Evolutionary conservation across 1,284 basidiomycete species (phyloP).

Genomic region (Stereum hirsutum): DNA sequence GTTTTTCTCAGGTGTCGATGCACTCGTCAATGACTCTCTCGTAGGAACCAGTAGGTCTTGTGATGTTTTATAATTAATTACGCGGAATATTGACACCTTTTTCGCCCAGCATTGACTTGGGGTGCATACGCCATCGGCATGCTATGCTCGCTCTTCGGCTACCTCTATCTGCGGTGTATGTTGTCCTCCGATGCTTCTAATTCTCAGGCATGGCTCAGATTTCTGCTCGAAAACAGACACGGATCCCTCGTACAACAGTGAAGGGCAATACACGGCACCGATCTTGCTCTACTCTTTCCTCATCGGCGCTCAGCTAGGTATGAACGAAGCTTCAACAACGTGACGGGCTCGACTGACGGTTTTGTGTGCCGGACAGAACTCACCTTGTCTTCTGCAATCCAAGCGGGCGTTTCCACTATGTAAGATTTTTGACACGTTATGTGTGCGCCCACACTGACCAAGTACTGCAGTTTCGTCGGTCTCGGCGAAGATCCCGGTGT

Average conservation of each 20-base stretch:
- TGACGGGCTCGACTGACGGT: neutral
- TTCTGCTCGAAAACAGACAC: slow-evolving; percentile 36
- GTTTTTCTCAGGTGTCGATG: slow-evolving; percentile 53
- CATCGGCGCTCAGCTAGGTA: slow-evolving; percentile 68
- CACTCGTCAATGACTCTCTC: slow-evolving; percentile 79
- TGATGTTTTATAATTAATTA: neutral
- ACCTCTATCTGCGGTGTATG: slow-evolving; percentile 72
- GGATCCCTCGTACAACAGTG: slow-evolving; percentile 60
- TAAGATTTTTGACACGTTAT: slow-evolving; percentile 21
- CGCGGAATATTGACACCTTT: slow-evolving; percentile 1
- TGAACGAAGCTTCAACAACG: slow-evolving; percentile 18
- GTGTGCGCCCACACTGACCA: slow-evolving; percentile 3
- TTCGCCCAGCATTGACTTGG: slow-evolving; percentile 48
- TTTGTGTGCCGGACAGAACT: slow-evolving; percentile 30
- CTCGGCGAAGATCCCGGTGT: slow-evolving; percentile 76
- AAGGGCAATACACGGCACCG: slow-evolving; percentile 72
- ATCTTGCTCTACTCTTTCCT: slow-evolving; percentile 75
- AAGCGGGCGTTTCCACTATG: slow-evolving; percentile 81
- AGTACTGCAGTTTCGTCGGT: slow-evolving; percentile 58
- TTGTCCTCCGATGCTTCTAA: slow-evolving; percentile 10
- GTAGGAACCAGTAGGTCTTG: slow-evolving; percentile 62
- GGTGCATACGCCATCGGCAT: slow-evolving; percentile 76
- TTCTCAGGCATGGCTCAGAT: slow-evolving; percentile 10
- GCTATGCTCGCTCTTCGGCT: slow-evolving; percentile 71
- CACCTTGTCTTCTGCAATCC: slow-evolving; percentile 61